Evolutionary conservation across 2,329 filamentous ascomycete genomes (phyloP).

Genomic region (Lachnellula suecica): DNA sequence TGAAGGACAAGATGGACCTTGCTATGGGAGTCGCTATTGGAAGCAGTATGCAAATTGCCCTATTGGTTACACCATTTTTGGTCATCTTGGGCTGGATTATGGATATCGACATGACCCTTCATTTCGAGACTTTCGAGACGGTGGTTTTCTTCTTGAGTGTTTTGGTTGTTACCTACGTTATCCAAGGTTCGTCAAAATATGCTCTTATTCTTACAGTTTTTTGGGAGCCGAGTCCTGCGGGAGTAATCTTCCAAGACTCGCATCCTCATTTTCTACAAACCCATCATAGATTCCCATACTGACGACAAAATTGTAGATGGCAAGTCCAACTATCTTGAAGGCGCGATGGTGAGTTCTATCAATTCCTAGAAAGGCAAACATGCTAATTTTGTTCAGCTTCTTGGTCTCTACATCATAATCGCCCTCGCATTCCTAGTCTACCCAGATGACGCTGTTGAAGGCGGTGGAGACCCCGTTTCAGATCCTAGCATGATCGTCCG

Average conservation of each 20-base stretch:
- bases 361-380: too few species aligned
- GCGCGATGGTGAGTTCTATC: conserved; percentile 54
- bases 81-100: conserved; percentile 79
- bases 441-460: conserved; percentile 45
- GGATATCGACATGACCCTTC: conserved; percentile 67
- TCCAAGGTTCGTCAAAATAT: too few species aligned
- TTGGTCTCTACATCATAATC: conserved; percentile 53
- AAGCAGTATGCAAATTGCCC: conserved; percentile 78
- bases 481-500: neutral
- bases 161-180: conserved; percentile 72
- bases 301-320: too few species aligned
- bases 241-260: too few species aligned
- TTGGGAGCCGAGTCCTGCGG: too few species aligned
- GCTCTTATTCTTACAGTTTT: too few species aligned
- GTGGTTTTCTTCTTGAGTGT: conserved; percentile 76
- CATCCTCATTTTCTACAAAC: too few species aligned
- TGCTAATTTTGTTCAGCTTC: conserved; percentile 48
- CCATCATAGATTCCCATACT: too few species aligned
- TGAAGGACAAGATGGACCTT: conserved; percentile 73
- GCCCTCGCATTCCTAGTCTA: conserved; percentile 61
- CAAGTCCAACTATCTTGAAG: conserved; percentile 81
- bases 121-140: conserved; percentile 80
- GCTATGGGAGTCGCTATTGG: conserved; percentile 81
- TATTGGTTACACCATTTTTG: conserved; percentile 77
- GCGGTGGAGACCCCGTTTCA: neutral